Base-by-base conservation (phyloP, 2,329 filamentous ascomycete species). In the Penicillium sp. region DNA sequence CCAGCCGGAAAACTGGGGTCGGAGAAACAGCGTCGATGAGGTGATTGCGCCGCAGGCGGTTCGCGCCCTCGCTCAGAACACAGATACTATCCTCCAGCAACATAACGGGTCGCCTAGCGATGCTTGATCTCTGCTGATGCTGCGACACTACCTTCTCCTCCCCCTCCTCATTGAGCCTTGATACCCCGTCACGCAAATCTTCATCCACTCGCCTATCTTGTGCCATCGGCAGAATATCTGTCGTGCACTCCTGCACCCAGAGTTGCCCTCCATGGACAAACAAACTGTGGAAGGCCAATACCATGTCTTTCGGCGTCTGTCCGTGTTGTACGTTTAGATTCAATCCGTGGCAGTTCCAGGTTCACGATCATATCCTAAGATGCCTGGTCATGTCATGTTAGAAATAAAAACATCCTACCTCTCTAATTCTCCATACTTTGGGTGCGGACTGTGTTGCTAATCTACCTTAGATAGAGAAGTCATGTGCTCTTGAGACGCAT, bases 1-100 rank as follows among this genome's bases (percentile, higher is more conserved):
- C 38, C 89, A 95, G 72, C 92, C 92, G 0, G 80, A 80, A 54
- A 95, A 95, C 63, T 97, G 92, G 92, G 91, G 91, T 0, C 80
- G 92, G 34, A 80, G 90, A 52, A 86, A 84, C 46, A 95, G 88
- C 64, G 76, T 91, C 31, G 87, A 90, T 56, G 78, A 76, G 16
- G 57, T 63, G 14, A 52, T 54, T 19, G 52, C 62, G 53, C 54
- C 64, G 43, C 59, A 63, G 54, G 62, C 63, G 46, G 56, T 62
- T 29, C 53, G 51, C 37, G 58, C 54, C 38, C 44, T 60, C 48
- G 46, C 50, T 33, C 42, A 57, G 52, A 55, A 50, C 34, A 46
- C 30, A 34, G 45, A 39, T 46, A n/a, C n/a, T n/a, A 44, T 43
- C 22, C 35, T 52, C 36, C 54, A 52, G 22, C 36, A 51, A 45